Conservation (phyloP, 2,329 filamentous ascomycete genomes). For the Ilyonectria destructans region DNA sequence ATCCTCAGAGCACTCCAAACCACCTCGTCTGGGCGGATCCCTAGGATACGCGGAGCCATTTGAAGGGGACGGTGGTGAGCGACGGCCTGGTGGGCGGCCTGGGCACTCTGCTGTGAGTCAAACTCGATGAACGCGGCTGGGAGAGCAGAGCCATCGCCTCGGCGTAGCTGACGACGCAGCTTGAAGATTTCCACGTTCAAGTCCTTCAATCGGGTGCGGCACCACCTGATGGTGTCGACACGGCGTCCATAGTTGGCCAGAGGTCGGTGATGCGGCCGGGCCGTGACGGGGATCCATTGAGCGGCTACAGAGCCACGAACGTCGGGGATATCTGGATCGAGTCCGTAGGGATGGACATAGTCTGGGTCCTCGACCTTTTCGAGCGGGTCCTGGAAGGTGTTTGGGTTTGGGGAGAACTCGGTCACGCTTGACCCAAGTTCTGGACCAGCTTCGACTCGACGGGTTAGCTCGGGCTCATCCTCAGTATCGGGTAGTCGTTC, state of each 20-base stretch:
- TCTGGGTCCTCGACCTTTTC: slow-evolving; percentile 51
- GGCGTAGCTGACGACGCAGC: slow-evolving; percentile 81
- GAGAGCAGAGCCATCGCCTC: slow-evolving; percentile 78
- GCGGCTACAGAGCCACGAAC: slow-evolving; percentile 73
- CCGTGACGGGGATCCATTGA: slow-evolving; percentile 81
- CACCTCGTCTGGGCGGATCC: slow-evolving; percentile 85
- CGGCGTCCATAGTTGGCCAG: slow-evolving; percentile 85
- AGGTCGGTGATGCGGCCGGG: slow-evolving; percentile 81
- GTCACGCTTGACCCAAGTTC: slow-evolving; percentile 35
- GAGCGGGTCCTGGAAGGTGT: slow-evolving; percentile 26
- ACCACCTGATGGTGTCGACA: slow-evolving; percentile 96
- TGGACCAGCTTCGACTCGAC: slow-evolving; percentile 26
- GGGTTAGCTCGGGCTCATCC: slow-evolving; percentile 9
- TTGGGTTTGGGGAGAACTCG: slow-evolving; percentile 29
- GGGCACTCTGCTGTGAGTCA: slow-evolving; percentile 84
- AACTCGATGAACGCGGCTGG: slow-evolving; percentile 95
- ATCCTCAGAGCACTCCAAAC: slow-evolving; percentile 91
- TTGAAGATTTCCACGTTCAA: slow-evolving; percentile 67
- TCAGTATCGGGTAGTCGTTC: not conserved
- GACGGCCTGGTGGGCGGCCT: slow-evolving; percentile 88
- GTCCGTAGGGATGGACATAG: slow-evolving; percentile 58
- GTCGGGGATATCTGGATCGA: slow-evolving; percentile 56
- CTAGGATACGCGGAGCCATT: slow-evolving; percentile 89
- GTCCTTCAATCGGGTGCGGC: slow-evolving; percentile 69
- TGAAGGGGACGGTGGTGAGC: slow-evolving; percentile 90